phyloP scores from a whole-genome alignment of 345 rosid genomes.

The Salix koriyanagi region DNA sequence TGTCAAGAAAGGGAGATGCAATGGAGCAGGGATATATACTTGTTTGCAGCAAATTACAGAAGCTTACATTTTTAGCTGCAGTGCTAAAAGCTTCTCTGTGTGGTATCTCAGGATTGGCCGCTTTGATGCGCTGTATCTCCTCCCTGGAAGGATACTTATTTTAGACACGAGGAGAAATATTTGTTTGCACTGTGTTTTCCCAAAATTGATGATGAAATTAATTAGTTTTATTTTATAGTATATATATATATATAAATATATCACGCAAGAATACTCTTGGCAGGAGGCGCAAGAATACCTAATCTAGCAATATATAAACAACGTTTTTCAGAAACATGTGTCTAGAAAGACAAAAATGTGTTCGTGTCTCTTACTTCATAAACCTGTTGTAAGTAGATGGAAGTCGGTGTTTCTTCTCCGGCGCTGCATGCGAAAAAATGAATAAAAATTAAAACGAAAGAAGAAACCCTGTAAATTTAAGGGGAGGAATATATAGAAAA shows the following conservation, averaged over 20 bases:
- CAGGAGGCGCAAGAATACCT: not conserved
- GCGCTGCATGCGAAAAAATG: slow-evolving; percentile 44
- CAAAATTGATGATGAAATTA: not conserved
- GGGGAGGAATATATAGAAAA: not conserved
- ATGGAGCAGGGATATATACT: no score
- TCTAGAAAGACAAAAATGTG: not conserved
- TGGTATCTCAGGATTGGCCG: slow-evolving; percentile 91
- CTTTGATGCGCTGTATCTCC: slow-evolving; percentile 97
- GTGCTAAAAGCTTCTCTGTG: slow-evolving; percentile 96
- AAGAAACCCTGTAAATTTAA: not conserved
- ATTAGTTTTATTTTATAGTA: not conserved
- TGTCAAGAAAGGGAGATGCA: no score
- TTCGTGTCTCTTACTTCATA: slow-evolving; percentile 68
- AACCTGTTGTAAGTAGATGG: slow-evolving; percentile 98
- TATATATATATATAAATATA: not conserved
- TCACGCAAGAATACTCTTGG: no score
- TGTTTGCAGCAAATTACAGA: not conserved
- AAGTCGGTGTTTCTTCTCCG: slow-evolving; percentile 98
- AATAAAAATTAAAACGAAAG: not conserved
- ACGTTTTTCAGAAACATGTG: not conserved
- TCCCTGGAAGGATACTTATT: slow-evolving; percentile 40
- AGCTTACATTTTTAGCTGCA: slow-evolving; percentile 86
- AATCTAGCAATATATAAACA: not conserved
- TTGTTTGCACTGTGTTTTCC: not conserved
- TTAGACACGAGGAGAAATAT: not conserved